Evolutionary conservation across 2,329 filamentous ascomycete genomes (phyloP), one percentile per base, ranked within the genome.

Genomic region (Aspergillus tanneri): DNA sequence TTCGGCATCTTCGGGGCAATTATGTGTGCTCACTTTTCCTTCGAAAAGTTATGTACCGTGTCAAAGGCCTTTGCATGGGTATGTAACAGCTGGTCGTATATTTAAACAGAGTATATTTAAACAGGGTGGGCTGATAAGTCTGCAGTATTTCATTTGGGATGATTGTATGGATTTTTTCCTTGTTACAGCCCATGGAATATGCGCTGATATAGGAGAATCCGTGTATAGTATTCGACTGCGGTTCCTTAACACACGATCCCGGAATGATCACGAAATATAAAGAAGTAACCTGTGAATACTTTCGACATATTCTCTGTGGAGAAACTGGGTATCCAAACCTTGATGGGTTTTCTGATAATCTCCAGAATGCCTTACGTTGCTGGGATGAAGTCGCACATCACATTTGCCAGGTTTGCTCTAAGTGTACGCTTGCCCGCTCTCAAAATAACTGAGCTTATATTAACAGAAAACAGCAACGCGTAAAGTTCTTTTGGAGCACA

Each of bases 181-280:
- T n/a, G n/a, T n/a, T n/a, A n/a, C n/a, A n/a, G n/a, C n/a, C n/a
- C n/a, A n/a, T n/a, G n/a, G n/a, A n/a, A n/a, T n/a, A n/a, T n/a
- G n/a, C n/a, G n/a, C n/a, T n/a, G n/a, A n/a, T n/a, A n/a, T n/a
- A n/a, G n/a, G n/a, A n/a, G n/a, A n/a, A n/a, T n/a, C n/a, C n/a
- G n/a, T n/a, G n/a, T n/a, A n/a, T n/a, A 47, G 50, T 50, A 8
- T 54, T 54, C 19, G 48, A 54, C 35, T 51, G 42, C 12, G 52
- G 45, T 3, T 24, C 44, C 4, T 24, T 54, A 9, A 21, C 32
- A 4, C 14, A 39, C 3, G 39, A 49, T 4, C 7, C 9, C 4
- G 12, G 4, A 1, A 40, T 12, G 1, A 21, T 38, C 18, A 21
- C 7, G 2, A 36, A 18, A n/a, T 53, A 51, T 23, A 24, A 35